These are phyloP conservation scores for Coprinopsis cinerea DNA, from an alignment of 768 basidiomycete genomes.

Conservation along the genomic window DNA sequence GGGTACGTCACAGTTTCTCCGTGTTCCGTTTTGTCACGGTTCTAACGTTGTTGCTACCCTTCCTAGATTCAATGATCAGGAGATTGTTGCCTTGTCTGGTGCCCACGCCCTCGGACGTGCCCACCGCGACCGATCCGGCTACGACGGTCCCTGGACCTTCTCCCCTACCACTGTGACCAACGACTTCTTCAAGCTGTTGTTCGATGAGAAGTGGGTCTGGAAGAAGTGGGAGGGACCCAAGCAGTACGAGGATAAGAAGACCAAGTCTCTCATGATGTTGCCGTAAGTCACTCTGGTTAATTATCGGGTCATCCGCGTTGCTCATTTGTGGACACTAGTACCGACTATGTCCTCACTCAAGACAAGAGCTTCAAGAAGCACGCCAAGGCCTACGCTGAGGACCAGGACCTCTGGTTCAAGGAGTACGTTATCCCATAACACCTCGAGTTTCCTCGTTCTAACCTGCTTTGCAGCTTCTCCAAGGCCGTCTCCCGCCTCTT, in stretches of 20 bases:
- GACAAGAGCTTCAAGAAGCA: constrained; percentile 93
- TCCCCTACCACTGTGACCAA: constrained; percentile 85
- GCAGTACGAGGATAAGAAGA: constrained; percentile 91
- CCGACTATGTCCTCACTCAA: constrained; percentile 82
- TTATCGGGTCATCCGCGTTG: not conserved
- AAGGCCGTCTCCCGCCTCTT: constrained; percentile 71
- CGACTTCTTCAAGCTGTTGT: constrained; percentile 80
- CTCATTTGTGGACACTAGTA: constrained; percentile 31
- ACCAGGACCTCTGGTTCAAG: constrained; percentile 85
- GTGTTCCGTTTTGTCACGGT: not conserved
- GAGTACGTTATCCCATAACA: constrained; percentile 53
- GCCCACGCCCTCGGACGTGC: constrained; percentile 96
- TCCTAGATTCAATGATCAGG: constrained; percentile 93
- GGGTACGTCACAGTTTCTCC: constrained; percentile 34
- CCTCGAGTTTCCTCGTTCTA: not conserved
- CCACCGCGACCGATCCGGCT: constrained; percentile 81
- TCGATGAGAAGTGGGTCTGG: constrained; percentile 91
- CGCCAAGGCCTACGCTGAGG: constrained; percentile 82
- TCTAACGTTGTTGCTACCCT: constrained; percentile 2
- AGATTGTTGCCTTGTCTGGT: constrained; percentile 92
- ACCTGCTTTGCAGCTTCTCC: constrained; percentile 59
- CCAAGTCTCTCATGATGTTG: constrained; percentile 89
- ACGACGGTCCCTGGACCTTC: constrained; percentile 93
- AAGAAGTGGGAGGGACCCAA: constrained; percentile 92
- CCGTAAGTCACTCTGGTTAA: constrained; percentile 64